phyloP scores from a whole-genome alignment of 441 rosid species.

The Populus trichocarpa region DNA sequence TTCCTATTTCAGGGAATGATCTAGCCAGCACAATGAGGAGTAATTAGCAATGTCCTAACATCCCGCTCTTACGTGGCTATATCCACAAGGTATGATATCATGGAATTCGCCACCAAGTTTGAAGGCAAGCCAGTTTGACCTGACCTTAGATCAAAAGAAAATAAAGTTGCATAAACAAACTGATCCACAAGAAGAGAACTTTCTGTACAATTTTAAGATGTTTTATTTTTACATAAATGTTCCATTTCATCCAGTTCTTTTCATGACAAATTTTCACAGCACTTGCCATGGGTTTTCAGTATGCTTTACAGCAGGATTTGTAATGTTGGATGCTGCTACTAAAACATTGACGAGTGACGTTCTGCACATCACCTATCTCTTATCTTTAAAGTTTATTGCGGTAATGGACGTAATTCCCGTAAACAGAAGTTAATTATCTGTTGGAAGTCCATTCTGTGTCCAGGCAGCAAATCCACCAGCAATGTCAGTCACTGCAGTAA shows the following conservation, averaged over 20 bases:
- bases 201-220: background rate
- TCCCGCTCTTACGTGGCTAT: background rate
- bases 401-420: background rate
- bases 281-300: background rate
- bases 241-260: background rate
- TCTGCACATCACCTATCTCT: background rate
- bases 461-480: conserved; percentile 85
- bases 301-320: background rate
- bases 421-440: conserved; percentile 33
- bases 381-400: background rate
- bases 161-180: background rate
- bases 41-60: background rate
- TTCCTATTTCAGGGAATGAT: background rate
- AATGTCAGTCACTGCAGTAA: conserved; percentile 55
- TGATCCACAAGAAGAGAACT: background rate
- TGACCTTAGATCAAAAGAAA: background rate
- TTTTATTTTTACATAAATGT: background rate
- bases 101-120: background rate
- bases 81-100: background rate
- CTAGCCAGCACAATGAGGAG: background rate
- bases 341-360: background rate
- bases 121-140: background rate
- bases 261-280: background rate
- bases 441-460: conserved; percentile 70
- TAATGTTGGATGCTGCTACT: background rate